These are phyloP conservation scores for Euphorbia lathyris DNA, from an alignment of 345 rosid species.

Conservation along the genomic window DNA sequence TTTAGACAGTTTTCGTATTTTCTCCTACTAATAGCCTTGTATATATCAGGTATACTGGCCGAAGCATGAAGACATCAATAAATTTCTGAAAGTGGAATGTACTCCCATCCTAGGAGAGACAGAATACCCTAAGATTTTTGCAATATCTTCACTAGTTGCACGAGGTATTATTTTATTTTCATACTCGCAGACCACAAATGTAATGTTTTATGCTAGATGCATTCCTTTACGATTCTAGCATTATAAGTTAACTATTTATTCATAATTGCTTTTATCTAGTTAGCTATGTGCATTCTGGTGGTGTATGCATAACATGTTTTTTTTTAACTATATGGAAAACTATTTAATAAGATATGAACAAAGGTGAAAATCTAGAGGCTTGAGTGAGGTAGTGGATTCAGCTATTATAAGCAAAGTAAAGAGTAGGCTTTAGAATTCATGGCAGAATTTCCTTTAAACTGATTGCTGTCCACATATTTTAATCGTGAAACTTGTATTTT, in stretches of 20 bases:
- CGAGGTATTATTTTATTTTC: conserved; percentile 49
- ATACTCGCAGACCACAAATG: conserved; percentile 9
- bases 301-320: background rate
- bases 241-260: background rate
- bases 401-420: background rate
- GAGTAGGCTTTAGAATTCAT: background rate
- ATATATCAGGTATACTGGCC: conserved; percentile 81
- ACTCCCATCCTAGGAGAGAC: conserved; percentile 61
- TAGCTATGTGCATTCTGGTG: background rate
- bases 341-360: background rate
- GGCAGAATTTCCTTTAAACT: background rate
- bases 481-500: background rate
- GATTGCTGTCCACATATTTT: background rate
- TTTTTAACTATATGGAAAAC: background rate
- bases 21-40: conserved; percentile 8
- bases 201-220: conserved; percentile 11
- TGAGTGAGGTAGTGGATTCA: background rate
- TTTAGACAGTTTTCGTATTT: background rate
- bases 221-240: background rate
- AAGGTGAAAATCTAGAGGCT: background rate
- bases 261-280: background rate
- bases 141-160: conserved; percentile 70
- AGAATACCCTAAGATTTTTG: conserved; percentile 74
- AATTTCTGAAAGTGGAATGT: conserved; percentile 79
- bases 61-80: conserved; percentile 73